Evolutionary conservation across 2,329 filamentous ascomycete genomes (phyloP), one percentile per base, ranked within the genome.

Genomic region (Paecilomyces sp.): DNA sequence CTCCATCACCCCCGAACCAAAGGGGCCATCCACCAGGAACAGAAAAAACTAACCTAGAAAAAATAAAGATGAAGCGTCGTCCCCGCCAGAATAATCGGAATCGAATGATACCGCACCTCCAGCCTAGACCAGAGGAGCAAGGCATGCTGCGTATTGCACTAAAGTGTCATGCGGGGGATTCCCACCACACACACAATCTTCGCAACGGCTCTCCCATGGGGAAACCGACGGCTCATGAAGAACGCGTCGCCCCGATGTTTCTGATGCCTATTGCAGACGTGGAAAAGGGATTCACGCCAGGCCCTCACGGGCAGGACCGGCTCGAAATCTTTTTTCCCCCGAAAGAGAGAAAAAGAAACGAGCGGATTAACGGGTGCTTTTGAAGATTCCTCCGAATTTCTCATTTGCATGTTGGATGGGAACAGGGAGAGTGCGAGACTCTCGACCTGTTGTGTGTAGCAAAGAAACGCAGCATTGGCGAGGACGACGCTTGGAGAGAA

Each of bases 331-430:
- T 53, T 28, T 50, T 60, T 61, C 56, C 47, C 36, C 18, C 66
- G 50, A 59, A 60, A 61, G 62, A 56, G 63, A 62, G 61, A 61
- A 64, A 64, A 68, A 66, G 66, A 66, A 69, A 70, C 72, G 72
- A 71, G 75, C 72, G 73, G 77, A 77, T 75, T 73, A 79, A 75
- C 61, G 65, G 66, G 62, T 58, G 59, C 63, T 63, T 71, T 75
- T 91, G 90, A 91, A 92, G 89, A 92, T 87, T 94, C 89, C 91
- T 94, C 91, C 90, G 90, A 94, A 93, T 94, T 94, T 94, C 90
- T 91, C 90, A 92, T 91, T 91, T 92, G 91, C 90, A 79, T 77
- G 64, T 47, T 57, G 56, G 55, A 30, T 22, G 22, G 25, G 51
- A 33, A 57, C 62, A 65, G 67, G 66, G 69, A 72, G 70, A 68